Evolutionary conservation across 495 filamentous ascomycete species (phyloP), one percentile per base, ranked within the genome.

Genomic region (Penicillium canescens): DNA sequence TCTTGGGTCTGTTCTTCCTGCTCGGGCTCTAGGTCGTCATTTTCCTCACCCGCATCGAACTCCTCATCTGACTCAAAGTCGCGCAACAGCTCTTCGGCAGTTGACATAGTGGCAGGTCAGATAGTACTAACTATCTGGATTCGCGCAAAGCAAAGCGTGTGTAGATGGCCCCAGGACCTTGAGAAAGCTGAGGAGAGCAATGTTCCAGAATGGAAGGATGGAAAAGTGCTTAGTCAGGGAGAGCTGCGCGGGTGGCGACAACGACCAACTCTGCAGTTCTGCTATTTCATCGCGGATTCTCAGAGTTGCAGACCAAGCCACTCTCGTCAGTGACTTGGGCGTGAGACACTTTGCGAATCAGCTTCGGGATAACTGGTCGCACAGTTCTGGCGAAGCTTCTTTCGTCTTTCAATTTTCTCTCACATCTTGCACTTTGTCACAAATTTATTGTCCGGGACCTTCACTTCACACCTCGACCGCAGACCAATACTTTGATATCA

Each of bases 31-130:
- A 65, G 54, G 38, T 68, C 68, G 20, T 56, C 54, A 37, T 68
- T 59, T 38, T 63, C 68, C 7, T 62, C 54, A 35, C 59, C 55
- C 10, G 45, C 60, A 48, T 71, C 59, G 28, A 69, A 54, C 40
- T 71, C 69, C 26, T 71, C 64, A 12, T 75, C 73, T 41, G 68
- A 65, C 51, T 75, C 74, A 24, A 78, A 76, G 60, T 78, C 74
- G 53, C 74, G 69, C 57, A 78, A 42, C 7, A 78, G 72, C 26
- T 78, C 74, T 55, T 76, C 74, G 3, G 72, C 74, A 44, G 66
- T 72, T 3, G 74, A 78, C 74, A 78, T 78, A 37, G 28, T 71
- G 60, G 41, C 31, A 26, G 3, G 12, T 16, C 3, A 12, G 5
- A 10, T 6, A 11, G 0, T 11, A 12, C 3, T 38, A 14, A 10